Evolutionary conservation across 2,329 filamentous ascomycete genomes (phyloP).

Genomic region (Xylariaceae sp.): DNA sequence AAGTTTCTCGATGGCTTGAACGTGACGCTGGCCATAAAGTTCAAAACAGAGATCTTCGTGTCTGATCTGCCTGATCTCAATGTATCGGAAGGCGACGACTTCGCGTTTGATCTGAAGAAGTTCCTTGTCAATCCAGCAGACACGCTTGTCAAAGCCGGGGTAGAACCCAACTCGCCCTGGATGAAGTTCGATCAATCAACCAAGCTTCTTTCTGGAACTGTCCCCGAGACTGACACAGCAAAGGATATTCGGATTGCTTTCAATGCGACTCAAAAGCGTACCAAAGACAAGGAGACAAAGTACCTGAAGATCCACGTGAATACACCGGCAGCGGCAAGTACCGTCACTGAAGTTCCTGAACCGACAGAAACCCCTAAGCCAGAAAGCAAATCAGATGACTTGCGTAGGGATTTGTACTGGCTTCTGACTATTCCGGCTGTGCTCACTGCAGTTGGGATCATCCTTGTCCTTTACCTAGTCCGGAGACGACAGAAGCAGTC

Average conservation of each 20-base stretch:
- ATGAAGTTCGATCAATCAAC: conserved; percentile 29
- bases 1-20: conserved; percentile 54
- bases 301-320: conserved; percentile 23
- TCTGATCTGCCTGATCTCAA: conserved; percentile 29
- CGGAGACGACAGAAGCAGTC: conserved; percentile 23
- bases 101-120: conserved; percentile 31
- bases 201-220: conserved; percentile 26
- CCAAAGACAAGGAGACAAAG: conserved; percentile 24
- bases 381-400: conserved; percentile 9
- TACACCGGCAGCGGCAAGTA: conserved; percentile 7
- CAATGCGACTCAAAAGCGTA: conserved; percentile 23
- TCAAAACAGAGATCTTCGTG: conserved; percentile 26
- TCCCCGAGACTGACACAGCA: conserved; percentile 18
- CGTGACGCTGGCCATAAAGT: conserved; percentile 42
- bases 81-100: conserved; percentile 25
- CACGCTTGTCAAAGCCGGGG: conserved; percentile 23
- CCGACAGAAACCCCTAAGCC: conserved; percentile 14
- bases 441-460: conserved; percentile 19
- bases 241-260: conserved; percentile 20
- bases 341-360: background rate
- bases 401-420: conserved; percentile 26
- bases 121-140: conserved; percentile 28
- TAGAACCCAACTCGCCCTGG: conserved; percentile 29
- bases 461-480: conserved; percentile 23
- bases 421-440: conserved; percentile 28